Evolutionary conservation across 1,139 yeast species (phyloP).

Genomic region (Yamadazyma siamensis): DNA sequence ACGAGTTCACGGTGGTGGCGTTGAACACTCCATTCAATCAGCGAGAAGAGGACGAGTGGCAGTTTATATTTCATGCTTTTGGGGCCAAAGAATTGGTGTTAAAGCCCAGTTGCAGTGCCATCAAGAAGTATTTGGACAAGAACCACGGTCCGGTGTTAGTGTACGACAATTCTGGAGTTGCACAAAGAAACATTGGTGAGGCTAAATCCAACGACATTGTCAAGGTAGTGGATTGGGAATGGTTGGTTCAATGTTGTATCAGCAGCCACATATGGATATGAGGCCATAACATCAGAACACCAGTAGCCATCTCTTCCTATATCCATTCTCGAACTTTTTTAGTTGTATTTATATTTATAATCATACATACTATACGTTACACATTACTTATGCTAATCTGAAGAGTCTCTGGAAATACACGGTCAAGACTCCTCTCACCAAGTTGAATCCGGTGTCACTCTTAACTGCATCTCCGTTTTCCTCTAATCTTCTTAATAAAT

Average conservation of each 20-base stretch:
- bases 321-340: too few relatives aligned
- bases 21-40: constrained; percentile 19
- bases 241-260: constrained; percentile 74
- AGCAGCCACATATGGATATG: constrained; percentile 37
- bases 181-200: too few relatives aligned
- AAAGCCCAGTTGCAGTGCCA: constrained; percentile 4
- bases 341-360: too few relatives aligned
- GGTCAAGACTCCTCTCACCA: constrained; percentile 54
- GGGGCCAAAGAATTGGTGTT: constrained; percentile 30
- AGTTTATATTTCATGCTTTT: constrained; percentile 45
- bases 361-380: constrained; percentile 3
- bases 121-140: constrained; percentile 4
- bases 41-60: constrained; percentile 31
- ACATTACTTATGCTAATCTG: constrained; percentile 2
- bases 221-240: constrained; percentile 53
- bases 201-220: too few relatives aligned
- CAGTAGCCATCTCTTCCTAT: too few relatives aligned
- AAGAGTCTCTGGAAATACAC: constrained; percentile 45
- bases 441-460: constrained; percentile 79
- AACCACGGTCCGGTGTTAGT: constrained; percentile 13
- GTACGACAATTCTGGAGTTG: constrained; percentile 21
- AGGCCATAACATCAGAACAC: too few relatives aligned
- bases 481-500: constrained; percentile 84
- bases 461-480: constrained; percentile 97
- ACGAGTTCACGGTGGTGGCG: constrained; percentile 28